Evolutionary conservation across 192 early-diverging fungal species (phyloP).

Genomic region (Rhizoclosmatium sp.): DNA sequence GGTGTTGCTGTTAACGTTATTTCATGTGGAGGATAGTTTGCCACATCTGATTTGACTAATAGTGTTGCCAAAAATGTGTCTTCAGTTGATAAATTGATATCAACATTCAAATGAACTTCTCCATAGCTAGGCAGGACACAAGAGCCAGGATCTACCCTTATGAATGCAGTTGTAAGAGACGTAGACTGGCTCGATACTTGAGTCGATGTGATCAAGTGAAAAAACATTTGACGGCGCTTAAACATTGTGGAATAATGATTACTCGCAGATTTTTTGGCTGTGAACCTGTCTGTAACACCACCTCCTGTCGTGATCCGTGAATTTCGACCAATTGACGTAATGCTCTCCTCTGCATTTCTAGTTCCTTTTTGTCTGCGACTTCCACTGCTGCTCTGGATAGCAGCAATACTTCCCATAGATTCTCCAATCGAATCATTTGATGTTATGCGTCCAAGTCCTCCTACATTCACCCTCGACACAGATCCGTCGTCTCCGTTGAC

Average conservation of each 20-base stretch:
- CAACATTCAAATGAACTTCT: slow-evolving; percentile 57
- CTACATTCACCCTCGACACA: background rate
- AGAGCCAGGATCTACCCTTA: slow-evolving; percentile 58
- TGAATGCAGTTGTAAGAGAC: slow-evolving; percentile 44
- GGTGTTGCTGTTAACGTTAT: slow-evolving; percentile 68
- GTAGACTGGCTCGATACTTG: slow-evolving; percentile 60
- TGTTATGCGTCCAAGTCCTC: background rate
- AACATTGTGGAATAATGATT: slow-evolving; percentile 53
- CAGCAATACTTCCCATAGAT: background rate
- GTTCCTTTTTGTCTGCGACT: background rate
- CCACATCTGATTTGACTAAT: slow-evolving; percentile 52
- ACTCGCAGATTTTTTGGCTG: slow-evolving; percentile 39
- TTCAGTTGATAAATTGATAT: slow-evolving; percentile 62
- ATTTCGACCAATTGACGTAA: background rate
- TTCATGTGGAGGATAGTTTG: slow-evolving; percentile 61
- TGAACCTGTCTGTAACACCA: background rate
- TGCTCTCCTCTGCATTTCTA: background rate
- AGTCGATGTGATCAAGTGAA: slow-evolving; percentile 57
- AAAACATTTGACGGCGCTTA: slow-evolving; percentile 69
- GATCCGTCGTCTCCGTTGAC: slow-evolving; percentile 23
- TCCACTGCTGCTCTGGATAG: background rate
- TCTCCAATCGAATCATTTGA: background rate
- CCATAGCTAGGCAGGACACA: slow-evolving; percentile 62
- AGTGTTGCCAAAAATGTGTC: slow-evolving; percentile 71
- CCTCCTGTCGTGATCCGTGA: background rate